Conservation (phyloP, 768 basidiomycete species). For the Mycena vulgaris region DNA sequence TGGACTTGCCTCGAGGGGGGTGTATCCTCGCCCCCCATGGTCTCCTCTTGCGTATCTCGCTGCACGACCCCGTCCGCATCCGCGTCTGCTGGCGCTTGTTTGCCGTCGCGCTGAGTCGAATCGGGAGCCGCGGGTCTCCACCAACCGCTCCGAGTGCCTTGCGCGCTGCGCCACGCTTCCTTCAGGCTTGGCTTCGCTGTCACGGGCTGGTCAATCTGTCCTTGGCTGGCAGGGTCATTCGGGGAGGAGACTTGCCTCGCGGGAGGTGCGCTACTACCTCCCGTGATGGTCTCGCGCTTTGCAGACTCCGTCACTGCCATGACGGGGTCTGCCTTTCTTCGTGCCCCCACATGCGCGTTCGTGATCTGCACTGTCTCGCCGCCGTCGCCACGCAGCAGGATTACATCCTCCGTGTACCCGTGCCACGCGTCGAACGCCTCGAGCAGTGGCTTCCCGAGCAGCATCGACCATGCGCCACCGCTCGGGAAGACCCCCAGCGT, state of each 20-base stretch:
- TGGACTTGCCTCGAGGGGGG: constrained; percentile 30
- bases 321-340: background rate
- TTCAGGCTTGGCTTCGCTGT: too few species aligned
- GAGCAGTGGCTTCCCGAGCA: constrained; percentile 40
- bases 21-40: constrained; percentile 22
- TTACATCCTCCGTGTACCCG: constrained; percentile 26
- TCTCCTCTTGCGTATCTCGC: background rate
- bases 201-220: background rate
- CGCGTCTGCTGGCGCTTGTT: background rate
- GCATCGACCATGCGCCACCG: constrained; percentile 32
- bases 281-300: background rate
- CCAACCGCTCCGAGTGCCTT: too few species aligned
- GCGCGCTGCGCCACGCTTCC: too few species aligned
- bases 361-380: background rate
- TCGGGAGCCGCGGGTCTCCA: too few species aligned
- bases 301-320: constrained; percentile 17
- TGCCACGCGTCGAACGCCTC: constrained; percentile 33
- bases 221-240: background rate
- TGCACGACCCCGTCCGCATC: background rate
- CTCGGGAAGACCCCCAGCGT: constrained; percentile 38
- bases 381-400: background rate
- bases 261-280: background rate
- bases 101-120: background rate
- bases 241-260: background rate
- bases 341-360: background rate